phyloP scores from a whole-genome alignment of 306 rosid genomes.

The Rosa lucieae region DNA sequence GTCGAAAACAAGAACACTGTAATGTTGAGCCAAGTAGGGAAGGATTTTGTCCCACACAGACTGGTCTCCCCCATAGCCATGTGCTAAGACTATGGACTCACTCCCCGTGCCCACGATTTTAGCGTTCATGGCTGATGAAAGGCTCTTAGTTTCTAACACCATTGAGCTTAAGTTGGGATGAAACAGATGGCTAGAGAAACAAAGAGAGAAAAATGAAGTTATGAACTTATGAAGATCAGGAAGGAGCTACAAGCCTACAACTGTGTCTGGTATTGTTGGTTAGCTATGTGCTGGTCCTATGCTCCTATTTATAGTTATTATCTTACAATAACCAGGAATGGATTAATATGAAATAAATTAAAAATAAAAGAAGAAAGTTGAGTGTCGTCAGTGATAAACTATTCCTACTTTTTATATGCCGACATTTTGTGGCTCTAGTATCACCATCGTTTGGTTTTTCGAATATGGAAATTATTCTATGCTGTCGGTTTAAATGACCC shows the following conservation, averaged over 20 bases:
- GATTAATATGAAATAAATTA: background rate
- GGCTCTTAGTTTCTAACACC: constrained; percentile 23
- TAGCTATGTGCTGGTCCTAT: background rate
- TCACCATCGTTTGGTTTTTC: background rate
- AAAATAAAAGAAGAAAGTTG: background rate
- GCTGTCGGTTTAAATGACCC: too few species aligned
- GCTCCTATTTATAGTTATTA: background rate
- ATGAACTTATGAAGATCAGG: constrained; percentile 13
- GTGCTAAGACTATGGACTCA: constrained; percentile 67
- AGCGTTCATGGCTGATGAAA: constrained; percentile 47
- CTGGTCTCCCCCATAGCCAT: constrained; percentile 86
- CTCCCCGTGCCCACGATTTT: constrained; percentile 44
- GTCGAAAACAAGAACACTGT: constrained; percentile 58
- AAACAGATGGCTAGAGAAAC: background rate
- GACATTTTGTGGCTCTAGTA: background rate
- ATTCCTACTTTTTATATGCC: background rate
- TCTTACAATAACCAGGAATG: background rate
- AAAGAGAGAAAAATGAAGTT: background rate
- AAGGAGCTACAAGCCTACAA: background rate
- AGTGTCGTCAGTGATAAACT: background rate
- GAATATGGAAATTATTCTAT: too few species aligned
- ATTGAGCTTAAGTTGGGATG: constrained; percentile 29
- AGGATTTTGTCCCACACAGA: constrained; percentile 76
- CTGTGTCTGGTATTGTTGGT: background rate
- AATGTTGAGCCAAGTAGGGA: constrained; percentile 46